Evolutionary conservation across 2,329 filamentous ascomycete species (phyloP), one percentile per base, ranked within the genome.

Genomic region (Cercospora sesami): DNA sequence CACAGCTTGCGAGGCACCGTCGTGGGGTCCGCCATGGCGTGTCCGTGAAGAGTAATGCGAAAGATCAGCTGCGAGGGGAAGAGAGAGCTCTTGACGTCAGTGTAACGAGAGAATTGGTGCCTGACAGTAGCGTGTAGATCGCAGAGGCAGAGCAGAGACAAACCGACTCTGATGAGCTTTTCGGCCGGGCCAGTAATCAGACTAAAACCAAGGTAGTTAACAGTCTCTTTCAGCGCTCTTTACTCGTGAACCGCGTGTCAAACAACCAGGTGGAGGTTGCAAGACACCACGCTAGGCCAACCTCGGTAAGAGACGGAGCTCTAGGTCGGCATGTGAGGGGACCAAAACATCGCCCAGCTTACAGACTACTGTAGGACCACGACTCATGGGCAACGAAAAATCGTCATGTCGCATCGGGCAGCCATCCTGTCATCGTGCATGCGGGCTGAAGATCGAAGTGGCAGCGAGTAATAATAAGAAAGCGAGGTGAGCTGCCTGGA

Each of bases 1-100:
- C 83, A 84, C 59, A 84, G 75, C 71, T 83, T 84, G 18, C 81
- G 78, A 26, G 82, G 82, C 10, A 74, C 51, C 26, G 67, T 18
- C 12, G 60, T 39, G 30, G 39, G 30, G 26, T 72, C 64, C 18
- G 66, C 65, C 70, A 72, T 72, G 31, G 39, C 45, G 45, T 23
- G 45, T 51, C 10, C 18, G 45, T 14, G 45, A 48, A 23, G 45
- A 51, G 18, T 23, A 51, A 51, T 51, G 45, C 18, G 45, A 4
- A 42, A 42, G 36, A 42, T 42, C 36, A 42, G 36, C 36, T 42
- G 36, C 36, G 36, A 42, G 36, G 36, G 36, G 36, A 36, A 42
- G 36, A 48, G 53, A 57, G 5, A n/a, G 26, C 26, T 61, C 33
- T 57, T 64, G 48, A 64, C 48, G 62, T 64, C 62, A 64, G 48